Evolutionary conservation across 345 rosid genomes (phyloP), one percentile per base, ranked within the genome.

Genomic region (Dovyalis caffra): DNA sequence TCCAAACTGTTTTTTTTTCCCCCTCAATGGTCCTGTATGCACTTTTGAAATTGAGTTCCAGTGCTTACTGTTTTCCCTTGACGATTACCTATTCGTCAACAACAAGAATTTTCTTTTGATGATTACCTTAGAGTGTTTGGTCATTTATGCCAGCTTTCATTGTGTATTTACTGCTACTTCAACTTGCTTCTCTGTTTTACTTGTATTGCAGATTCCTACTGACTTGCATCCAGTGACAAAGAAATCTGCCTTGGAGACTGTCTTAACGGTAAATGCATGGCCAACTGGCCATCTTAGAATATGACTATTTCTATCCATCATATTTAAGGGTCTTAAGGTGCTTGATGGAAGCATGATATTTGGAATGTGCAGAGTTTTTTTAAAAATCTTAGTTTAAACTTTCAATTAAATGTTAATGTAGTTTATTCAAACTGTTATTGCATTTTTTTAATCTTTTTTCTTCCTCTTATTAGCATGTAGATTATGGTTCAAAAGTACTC

Each of bases 201-300:
- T 66, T 77, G 69, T 37, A 40, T 78, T 84, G 82, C 90, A 95
- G 99, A 95, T 95, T 86, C 99, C 99, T 18, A 93, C 84, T n/a
- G 99, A 91, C 77, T 77, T 95, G 84, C 99, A 95, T 90, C 98
- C 96, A 18, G 96, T 81, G 71, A 95, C 99, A 53, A 85, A 89
- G 69, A 95, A 93, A 83, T 95, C 99, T 78, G 57, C 99, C 31
- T 79, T 95, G 85, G 99, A 95, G 89, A 95, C 99, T 65, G 99
- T 95, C 80, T 81, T 95, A 72, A 95, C 99, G 97, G 99, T 95
- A 92, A 56, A 56, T 23, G 61, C 61, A 56, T 23, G 61, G 61
- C 11, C 61, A 56, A 2, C 61, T 56, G 61, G 28, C 61, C 28
- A 56, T 56, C 61, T 56, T 56, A 56, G 8, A 23, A 10, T 9